Percentiles rank a stretch among this genome's conserved stretches.
phyloP scores from a whole-genome alignment of 257 asterid species.

The Eucommia ulmoides region DNA sequence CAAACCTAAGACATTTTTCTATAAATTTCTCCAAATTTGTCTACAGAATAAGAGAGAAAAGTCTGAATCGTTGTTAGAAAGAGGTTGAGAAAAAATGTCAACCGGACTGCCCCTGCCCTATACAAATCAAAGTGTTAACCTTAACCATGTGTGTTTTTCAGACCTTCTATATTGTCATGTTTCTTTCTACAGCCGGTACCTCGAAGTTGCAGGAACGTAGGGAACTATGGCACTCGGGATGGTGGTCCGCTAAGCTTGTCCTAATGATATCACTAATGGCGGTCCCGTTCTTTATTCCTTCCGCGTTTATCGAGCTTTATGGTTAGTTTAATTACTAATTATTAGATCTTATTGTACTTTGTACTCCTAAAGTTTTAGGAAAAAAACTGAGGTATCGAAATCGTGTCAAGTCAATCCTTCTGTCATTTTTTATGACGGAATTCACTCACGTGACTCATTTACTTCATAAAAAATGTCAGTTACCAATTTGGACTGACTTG shows the following conservation, averaged over 20 bases:
- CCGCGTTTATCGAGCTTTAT: conserved; percentile 21
- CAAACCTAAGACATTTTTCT: neutral
- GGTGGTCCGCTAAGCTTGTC: conserved; percentile 37
- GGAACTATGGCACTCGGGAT: conserved; percentile 39
- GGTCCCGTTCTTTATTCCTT: conserved; percentile 31
- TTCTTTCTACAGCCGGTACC: conserved; percentile 42
- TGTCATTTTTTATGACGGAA: no score
- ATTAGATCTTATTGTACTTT: neutral
- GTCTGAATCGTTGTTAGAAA: neutral
- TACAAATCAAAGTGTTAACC: conserved; percentile 6
- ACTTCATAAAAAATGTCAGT: no score
- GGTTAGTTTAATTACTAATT: conserved; percentile 16
- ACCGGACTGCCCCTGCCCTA: neutral
- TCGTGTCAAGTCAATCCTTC: neutral
- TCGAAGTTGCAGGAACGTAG: conserved; percentile 27
- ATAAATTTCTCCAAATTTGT: neutral
- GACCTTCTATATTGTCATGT: conserved; percentile 37
- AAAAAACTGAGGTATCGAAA: no score
- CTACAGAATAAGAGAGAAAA: neutral
- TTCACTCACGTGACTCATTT: no score
- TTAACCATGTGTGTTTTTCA: conserved; percentile 19
- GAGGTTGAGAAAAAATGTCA: neutral
- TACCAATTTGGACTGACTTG: no score
- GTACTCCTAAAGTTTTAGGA: conserved; percentile 5
- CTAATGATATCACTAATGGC: conserved; percentile 20